These are phyloP conservation scores for Dothistroma pini DNA, from an alignment of 2,329 filamentous ascomycete species.

Conservation along the genomic window DNA sequence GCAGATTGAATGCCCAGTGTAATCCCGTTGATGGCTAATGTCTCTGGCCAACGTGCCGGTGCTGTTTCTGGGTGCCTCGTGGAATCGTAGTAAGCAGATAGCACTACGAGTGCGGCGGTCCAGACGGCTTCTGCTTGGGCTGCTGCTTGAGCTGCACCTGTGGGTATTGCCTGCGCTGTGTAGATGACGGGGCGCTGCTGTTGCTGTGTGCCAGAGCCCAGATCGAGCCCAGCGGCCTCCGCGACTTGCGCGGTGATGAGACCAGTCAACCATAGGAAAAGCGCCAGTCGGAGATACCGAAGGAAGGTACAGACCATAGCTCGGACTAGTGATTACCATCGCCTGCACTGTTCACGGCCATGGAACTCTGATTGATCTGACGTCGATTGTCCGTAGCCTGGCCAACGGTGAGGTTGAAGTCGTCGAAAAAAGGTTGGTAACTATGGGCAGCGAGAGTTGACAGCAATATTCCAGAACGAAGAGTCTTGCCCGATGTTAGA, in stretches of 20 bases:
- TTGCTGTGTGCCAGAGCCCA: neutral
- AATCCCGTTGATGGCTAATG: slow-evolving; percentile 6
- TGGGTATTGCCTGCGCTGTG: neutral
- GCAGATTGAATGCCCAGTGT: slow-evolving; percentile 3
- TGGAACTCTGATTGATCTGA: neutral
- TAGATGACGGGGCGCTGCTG: slow-evolving; percentile 2
- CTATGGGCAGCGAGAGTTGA: neutral
- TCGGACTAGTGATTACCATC: neutral
- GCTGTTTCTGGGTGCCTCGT: neutral
- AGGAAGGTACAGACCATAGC: neutral
- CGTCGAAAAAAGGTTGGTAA: neutral
- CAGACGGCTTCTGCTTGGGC: neutral
- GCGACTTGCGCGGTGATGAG: neutral
- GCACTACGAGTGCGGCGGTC: slow-evolving; percentile 2
- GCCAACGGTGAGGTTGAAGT: neutral
- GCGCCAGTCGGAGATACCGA: neutral
- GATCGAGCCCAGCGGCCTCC: neutral
- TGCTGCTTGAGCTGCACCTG: neutral
- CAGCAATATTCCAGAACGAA: neutral
- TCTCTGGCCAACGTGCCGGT: slow-evolving; percentile 1
- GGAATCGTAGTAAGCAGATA: neutral
- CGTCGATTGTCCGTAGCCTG: neutral
- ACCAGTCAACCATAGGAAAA: neutral
- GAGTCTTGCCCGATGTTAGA: neutral
- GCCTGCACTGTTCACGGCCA: neutral